A percentile compares a stretch with the other conserved stretches of the same genome.
Conservation (phyloP, 1,284 basidiomycete genomes). For the Xerocomus nothofagi region DNA sequence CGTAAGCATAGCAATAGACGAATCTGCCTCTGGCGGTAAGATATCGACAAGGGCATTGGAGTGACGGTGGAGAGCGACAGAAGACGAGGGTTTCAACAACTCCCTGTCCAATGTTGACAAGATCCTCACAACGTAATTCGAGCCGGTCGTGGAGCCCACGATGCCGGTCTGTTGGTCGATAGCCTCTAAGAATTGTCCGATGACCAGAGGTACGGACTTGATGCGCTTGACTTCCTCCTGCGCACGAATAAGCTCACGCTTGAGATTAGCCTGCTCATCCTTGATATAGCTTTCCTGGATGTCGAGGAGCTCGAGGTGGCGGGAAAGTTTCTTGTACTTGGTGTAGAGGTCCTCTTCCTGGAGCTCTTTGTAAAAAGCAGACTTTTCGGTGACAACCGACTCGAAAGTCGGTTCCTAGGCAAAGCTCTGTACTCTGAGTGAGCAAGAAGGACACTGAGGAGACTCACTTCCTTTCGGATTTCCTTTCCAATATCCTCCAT, state of each 20-base stretch:
- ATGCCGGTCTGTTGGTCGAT: slow-evolving; percentile 98
- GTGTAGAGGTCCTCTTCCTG: slow-evolving; percentile 93
- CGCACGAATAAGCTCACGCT: slow-evolving; percentile 95
- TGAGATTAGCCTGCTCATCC: slow-evolving; percentile 97
- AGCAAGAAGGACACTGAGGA: not conserved
- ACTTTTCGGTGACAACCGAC: slow-evolving; percentile 85
- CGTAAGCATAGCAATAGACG: slow-evolving; percentile 92
- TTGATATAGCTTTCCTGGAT: slow-evolving; percentile 99
- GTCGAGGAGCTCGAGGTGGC: slow-evolving; percentile 91
- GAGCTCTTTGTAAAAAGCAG: slow-evolving; percentile 78
- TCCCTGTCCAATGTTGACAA: slow-evolving; percentile 97
- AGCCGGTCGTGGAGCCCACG: slow-evolving; percentile 97
- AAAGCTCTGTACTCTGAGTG: not conserved
- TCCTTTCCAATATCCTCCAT: slow-evolving; percentile 87
- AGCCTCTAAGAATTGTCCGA: slow-evolving; percentile 98
- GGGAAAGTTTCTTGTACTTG: slow-evolving; percentile 92
- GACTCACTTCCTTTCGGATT: slow-evolving; percentile 76
- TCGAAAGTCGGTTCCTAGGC: slow-evolving; percentile 87
- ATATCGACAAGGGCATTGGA: slow-evolving; percentile 99
- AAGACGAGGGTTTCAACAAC: slow-evolving; percentile 94
- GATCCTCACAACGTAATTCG: slow-evolving; percentile 98
- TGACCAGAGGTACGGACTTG: slow-evolving; percentile 98
- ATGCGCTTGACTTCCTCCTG: slow-evolving; percentile 99
- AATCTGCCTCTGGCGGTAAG: slow-evolving; percentile 97
- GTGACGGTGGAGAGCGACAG: slow-evolving; percentile 97